Base-by-base conservation (phyloP, 192 early-diverging fungal species). In the Coemansia javaensis region DNA sequence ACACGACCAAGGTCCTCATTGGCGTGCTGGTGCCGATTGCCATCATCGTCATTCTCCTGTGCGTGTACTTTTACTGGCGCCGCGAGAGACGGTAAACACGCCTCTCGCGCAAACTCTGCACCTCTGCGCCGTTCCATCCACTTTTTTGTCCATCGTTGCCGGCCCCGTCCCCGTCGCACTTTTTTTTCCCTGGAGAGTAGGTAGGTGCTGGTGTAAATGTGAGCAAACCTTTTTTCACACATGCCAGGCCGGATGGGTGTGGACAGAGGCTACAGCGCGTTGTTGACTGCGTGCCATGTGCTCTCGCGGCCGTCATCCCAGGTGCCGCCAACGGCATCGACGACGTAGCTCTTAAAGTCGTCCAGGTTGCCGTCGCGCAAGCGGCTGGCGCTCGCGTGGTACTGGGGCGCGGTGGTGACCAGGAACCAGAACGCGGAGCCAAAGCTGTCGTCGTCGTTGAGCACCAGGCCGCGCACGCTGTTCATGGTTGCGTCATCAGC, bases 371-470 rank as follows among this genome's bases (percentile, higher is more conserved):
- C 60, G 7, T 58, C 55, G 18, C 52, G 47, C 32, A 75, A 51
- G 52, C 56, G 63, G 6, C 18, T 18, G 0, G 42, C 38, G 22
- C 41, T 57, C 33, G 56, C 47, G 44, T 75, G 56, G 43, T 63
- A 74, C 1, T 13, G 20, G 7, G 44, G 21, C 3, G 56, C 56
- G 18, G 52, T 18, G 13, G 20, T 55, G 2, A 28, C 42, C 28
- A 75, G 50, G 50, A 56, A 75, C 72, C 72, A 75, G 53, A 68
- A 66, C 11, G 40, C 72, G 5, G 65, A 35, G 5, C 72, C 72
- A 56, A 75, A 75, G 65, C 59, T 75, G 21, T 75, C 72, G 48
- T 64, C 34, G 38, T 67, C 60, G 42, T 39, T 32, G 17, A 75
- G 56, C 4, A 75, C 72, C 47, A 68, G 15, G 5, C 22, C 63